Evolutionary conservation across 768 basidiomycete species (phyloP).

Genomic region (Naganishia onofrii): DNA sequence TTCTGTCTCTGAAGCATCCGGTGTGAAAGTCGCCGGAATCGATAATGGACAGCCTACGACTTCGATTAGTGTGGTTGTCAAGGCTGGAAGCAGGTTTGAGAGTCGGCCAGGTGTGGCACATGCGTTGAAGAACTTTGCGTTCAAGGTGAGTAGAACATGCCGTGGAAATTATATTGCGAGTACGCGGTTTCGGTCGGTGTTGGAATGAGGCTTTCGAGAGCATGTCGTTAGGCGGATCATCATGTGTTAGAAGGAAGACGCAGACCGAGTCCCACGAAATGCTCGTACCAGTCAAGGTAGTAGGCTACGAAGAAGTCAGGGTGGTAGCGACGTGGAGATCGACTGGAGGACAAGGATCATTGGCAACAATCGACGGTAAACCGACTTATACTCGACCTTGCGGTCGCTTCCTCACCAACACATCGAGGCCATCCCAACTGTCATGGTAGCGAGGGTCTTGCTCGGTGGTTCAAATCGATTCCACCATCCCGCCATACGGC

Average conservation of each 20-base stretch:
- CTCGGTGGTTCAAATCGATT: not conserved
- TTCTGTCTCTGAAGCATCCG: slow-evolving; percentile 60
- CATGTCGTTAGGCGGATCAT: too few relatives aligned
- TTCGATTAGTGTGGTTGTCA: slow-evolving; percentile 82
- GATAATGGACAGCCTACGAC: slow-evolving; percentile 81
- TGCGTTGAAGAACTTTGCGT: slow-evolving; percentile 95
- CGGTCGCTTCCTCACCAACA: not conserved
- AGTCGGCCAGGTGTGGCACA: slow-evolving; percentile 84
- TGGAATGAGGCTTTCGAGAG: not conserved
- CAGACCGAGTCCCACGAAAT: too few relatives aligned
- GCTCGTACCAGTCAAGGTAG: too few relatives aligned
- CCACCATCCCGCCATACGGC: not conserved
- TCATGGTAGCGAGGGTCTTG: not conserved
- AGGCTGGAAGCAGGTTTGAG: slow-evolving; percentile 88
- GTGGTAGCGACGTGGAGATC: too few relatives aligned
- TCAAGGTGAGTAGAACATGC: slow-evolving; percentile 70
- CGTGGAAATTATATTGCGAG: not conserved
- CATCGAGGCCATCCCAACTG: not conserved
- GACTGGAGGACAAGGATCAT: not conserved
- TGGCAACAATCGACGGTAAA: not conserved
- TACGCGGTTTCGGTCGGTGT: not conserved
- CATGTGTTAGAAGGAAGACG: too few relatives aligned
- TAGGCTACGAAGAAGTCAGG: too few relatives aligned
- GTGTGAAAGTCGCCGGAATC: slow-evolving; percentile 79
- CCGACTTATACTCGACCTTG: not conserved